These are phyloP conservation scores for Paramecium caudatum DNA, from an alignment of 73 alveolate genomes.

Conservation along the genomic window DNA sequence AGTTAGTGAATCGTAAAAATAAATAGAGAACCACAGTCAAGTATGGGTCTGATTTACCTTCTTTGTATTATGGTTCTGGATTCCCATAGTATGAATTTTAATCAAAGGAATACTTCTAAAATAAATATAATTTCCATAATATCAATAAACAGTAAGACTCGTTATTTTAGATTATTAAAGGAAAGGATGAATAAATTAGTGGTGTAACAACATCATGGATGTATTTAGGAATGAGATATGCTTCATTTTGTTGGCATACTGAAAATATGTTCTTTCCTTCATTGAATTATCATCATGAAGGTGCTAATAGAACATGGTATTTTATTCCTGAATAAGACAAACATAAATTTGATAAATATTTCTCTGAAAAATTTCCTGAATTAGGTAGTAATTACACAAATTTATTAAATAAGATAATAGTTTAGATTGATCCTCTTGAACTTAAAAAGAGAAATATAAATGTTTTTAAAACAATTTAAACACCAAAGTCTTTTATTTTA, in stretches of 20 bases:
- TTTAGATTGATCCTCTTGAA: conserved; percentile 82
- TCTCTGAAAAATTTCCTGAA: conserved; percentile 74
- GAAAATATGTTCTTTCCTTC: conserved; percentile 84
- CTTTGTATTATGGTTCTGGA: conserved; percentile 79
- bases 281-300: conserved; percentile 85
- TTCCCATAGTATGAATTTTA: conserved; percentile 76
- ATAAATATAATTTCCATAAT: conserved; percentile 83
- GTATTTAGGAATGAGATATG: conserved; percentile 85
- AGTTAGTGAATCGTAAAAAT: neutral
- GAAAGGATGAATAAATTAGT: conserved; percentile 73
- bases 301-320: conserved; percentile 80
- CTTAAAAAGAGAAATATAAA: too few species aligned
- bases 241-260: conserved; percentile 92
- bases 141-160: conserved; percentile 73
- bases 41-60: conserved; percentile 89
- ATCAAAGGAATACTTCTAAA: conserved; percentile 59
- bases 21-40: too few species aligned
- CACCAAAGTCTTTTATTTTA: conserved; percentile 83
- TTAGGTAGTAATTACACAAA: conserved; percentile 80
- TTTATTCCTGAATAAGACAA: conserved; percentile 77
- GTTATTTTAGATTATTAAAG: conserved; percentile 74
- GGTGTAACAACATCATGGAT: conserved; percentile 90
- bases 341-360: conserved; percentile 80
- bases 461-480: neutral
- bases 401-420: conserved; percentile 78